phyloP scores from a whole-genome alignment of 139 green algal genomes.

The Haematococcus sp. region DNA sequence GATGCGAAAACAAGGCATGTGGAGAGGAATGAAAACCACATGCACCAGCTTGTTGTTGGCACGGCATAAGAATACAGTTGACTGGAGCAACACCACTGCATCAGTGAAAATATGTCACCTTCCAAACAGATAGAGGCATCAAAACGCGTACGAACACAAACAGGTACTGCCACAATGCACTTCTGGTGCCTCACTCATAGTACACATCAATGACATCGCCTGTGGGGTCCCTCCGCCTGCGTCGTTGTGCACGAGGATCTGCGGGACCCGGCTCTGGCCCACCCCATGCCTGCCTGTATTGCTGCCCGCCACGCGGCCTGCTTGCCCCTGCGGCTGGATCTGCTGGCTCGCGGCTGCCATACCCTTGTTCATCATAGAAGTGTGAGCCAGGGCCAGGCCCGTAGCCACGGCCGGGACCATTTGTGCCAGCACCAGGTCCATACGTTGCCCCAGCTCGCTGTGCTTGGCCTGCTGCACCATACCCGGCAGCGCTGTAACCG shows the following conservation, averaged over 20 bases:
- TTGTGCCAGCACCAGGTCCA: neutral
- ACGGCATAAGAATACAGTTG: too few relatives aligned
- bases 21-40: too few relatives aligned
- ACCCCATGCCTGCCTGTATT: neutral
- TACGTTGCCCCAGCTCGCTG: neutral
- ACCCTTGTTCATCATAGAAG: neutral
- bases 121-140: too few relatives aligned
- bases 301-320: neutral
- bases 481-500: neutral
- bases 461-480: neutral
- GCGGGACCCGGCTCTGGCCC: neutral
- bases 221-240: neutral
- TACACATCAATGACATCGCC: constrained; percentile 21
- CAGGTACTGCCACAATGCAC: too few relatives aligned
- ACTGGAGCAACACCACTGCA: too few relatives aligned
- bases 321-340: neutral
- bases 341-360: neutral
- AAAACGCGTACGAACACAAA: too few relatives aligned
- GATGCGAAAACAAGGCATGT: too few relatives aligned
- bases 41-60: too few relatives aligned
- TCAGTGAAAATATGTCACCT: too few relatives aligned
- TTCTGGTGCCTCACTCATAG: constrained; percentile 1
- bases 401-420: neutral
- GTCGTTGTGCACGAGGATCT: neutral
- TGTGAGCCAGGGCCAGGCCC: too few relatives aligned